Percentiles rank a stretch among this genome's conserved stretches.
Conservation (phyloP, 495 filamentous ascomycete genomes). For the Penicillium egyptiacum region DNA sequence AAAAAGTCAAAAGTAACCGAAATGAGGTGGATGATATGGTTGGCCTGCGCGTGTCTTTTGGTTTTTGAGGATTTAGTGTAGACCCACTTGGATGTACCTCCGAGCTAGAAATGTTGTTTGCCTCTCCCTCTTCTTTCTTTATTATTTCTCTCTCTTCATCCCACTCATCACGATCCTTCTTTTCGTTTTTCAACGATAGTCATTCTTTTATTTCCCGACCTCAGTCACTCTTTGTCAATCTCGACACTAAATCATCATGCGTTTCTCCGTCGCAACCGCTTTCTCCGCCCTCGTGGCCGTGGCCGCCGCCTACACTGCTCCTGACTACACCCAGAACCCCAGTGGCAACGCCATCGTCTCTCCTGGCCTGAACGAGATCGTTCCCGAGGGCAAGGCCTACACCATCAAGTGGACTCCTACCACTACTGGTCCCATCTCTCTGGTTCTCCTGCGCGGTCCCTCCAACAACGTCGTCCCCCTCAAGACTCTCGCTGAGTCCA, state of each 20-base stretch:
- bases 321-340: constrained; percentile 49
- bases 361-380: constrained; percentile 53
- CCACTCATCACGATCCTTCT: constrained; percentile 17
- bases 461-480: constrained; percentile 54
- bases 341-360: constrained; percentile 57
- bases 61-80: not conserved
- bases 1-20: constrained; percentile 2
- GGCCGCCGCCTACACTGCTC: constrained; percentile 53
- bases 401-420: constrained; percentile 61
- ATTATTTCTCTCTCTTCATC: constrained; percentile 21
- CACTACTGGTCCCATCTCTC: constrained; percentile 50
- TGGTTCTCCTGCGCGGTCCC: constrained; percentile 64
- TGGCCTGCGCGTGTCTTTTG: not conserved
- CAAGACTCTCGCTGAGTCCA: constrained; percentile 54
- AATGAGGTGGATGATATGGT: constrained; percentile 2
- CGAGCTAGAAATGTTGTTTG: constrained; percentile 18
- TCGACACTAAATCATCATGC: constrained; percentile 46
- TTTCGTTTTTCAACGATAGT: constrained; percentile 18
- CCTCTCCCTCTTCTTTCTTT: constrained; percentile 25
- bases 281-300: constrained; percentile 51
- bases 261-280: constrained; percentile 47
- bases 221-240: constrained; percentile 27
- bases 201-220: constrained; percentile 22
- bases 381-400: constrained; percentile 56
- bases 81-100: constrained; percentile 1